A percentile compares a stretch with the other conserved stretches of the same genome.
phyloP scores from a whole-genome alignment of 139 green algal genomes.

The Chlamydomonas asymmetrica region DNA sequence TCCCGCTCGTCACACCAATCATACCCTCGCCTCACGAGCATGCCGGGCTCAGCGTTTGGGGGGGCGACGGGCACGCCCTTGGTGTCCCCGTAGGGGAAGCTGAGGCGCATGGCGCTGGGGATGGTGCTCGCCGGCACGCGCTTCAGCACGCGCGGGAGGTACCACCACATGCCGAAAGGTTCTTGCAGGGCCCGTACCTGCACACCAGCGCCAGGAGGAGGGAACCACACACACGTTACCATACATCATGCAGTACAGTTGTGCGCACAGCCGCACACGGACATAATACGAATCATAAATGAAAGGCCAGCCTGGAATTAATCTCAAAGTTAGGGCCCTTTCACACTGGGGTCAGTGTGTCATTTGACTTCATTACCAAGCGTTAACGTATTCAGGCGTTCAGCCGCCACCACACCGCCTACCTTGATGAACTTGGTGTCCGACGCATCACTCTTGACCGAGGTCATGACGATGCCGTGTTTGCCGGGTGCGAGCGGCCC shows the following conservation, averaged over 20 bases:
- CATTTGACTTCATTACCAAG: no score
- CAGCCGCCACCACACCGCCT: neutral
- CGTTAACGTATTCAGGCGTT: neutral
- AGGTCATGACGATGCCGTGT: neutral
- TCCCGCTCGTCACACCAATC: neutral
- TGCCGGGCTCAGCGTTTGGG: neutral
- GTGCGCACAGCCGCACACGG: no score
- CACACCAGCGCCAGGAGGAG: no score
- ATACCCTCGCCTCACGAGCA: slow-evolving; percentile 9
- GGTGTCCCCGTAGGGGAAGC: neutral
- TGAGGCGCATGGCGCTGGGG: neutral
- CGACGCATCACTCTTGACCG: neutral
- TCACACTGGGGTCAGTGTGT: no score
- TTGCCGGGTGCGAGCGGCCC: neutral
- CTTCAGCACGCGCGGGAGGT: neutral
- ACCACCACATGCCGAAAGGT: slow-evolving; percentile 1
- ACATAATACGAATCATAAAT: no score
- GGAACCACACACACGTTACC: no score
- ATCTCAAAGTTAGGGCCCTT: no score
- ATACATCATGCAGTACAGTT: no score
- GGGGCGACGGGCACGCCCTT: neutral
- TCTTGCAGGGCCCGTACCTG: slow-evolving; percentile 3
- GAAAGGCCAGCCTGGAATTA: no score
- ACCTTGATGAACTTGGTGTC: neutral
- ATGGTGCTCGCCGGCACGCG: neutral